Evolutionary conservation across 306 rosid species (phyloP), one percentile per base, ranked within the genome.

Genomic region (Mucuna pruriens): DNA sequence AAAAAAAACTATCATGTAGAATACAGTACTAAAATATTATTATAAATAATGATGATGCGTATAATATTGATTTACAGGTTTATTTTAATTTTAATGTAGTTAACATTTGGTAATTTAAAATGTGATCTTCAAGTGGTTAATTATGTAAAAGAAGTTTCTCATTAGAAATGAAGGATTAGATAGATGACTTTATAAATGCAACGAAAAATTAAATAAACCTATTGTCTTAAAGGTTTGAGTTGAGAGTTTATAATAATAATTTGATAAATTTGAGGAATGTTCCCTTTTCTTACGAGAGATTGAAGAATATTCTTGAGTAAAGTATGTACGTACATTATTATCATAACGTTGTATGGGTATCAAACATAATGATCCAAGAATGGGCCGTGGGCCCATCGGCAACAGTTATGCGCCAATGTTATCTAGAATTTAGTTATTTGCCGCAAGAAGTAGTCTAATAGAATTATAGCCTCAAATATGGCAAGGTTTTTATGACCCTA

Each of bases 291-390:
- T 31, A 16, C 5, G 7, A 64, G 10, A 63, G 17, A n/a, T 64
- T 36, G 29, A 66, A 11, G 72, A 66, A 39, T 66, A 66, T 66
- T 65, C 71, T 80, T 34, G 34, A 2, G 38, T 33, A 62, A 61
- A 5, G 40, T 49, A 74, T 66, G 75, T 75, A 69, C 74, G 9
- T 60, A 55, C 4, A 84, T 69, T 63, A 79, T 3, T 6, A 9
- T 46, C 17, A 5, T 78, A 85, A 72, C 82, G 79, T 80, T 82
- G 77, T 46, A 55, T 66, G 67, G 13, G 80, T 49, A 16, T 38
- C 31, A 19, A 74, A 55, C 40, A 61, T 1, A 31, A 26, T 60
- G 39, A 9, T 5, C 62, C 66, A 60, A 11, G 38, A 73, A 34
- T 17, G 44, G 34, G 6, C 10, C 19, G 44, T 39, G 51, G 36